Conservation (phyloP, 2,329 filamentous ascomycete genomes). For the Colletotrichum musicola region DNA sequence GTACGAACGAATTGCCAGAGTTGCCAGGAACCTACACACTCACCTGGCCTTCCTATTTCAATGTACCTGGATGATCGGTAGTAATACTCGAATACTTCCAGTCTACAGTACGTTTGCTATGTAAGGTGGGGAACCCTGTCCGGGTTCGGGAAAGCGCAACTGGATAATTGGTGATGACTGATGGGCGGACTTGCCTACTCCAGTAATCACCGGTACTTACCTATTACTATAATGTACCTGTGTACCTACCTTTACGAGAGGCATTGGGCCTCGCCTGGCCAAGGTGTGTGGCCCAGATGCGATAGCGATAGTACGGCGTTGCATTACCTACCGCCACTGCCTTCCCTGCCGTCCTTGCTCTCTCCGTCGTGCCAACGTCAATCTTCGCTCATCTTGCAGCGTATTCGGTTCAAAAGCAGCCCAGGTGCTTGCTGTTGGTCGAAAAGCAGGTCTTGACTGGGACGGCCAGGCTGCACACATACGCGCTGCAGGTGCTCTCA, state of each 20-base stretch:
- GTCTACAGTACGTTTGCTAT: too few relatives aligned
- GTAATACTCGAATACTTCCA: too few relatives aligned
- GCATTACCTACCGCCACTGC: slow-evolving; percentile 22
- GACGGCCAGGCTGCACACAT: background rate
- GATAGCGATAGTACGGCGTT: slow-evolving; percentile 5
- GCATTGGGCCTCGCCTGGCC: background rate
- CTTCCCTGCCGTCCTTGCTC: slow-evolving; percentile 27
- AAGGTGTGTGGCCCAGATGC: slow-evolving; percentile 1
- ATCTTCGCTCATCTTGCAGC: slow-evolving; percentile 34
- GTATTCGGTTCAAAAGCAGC: slow-evolving; percentile 12
- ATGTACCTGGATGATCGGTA: too few relatives aligned
- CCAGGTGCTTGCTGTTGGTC: background rate
- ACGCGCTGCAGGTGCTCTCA: background rate
- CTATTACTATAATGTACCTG: too few relatives aligned
- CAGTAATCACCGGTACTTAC: too few relatives aligned
- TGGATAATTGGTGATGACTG: too few relatives aligned
- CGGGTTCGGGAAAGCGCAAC: too few relatives aligned
- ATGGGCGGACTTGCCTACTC: too few relatives aligned
- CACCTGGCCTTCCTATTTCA: too few relatives aligned
- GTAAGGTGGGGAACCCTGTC: too few relatives aligned
- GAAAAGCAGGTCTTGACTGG: background rate
- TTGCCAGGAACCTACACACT: too few relatives aligned
- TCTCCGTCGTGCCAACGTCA: slow-evolving; percentile 28
- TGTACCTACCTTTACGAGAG: too few relatives aligned
- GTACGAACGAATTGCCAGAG: background rate